These are phyloP conservation scores for Leptosphaerulina australis DNA, from an alignment of 2,329 filamentous ascomycete species.

Conservation along the genomic window DNA sequence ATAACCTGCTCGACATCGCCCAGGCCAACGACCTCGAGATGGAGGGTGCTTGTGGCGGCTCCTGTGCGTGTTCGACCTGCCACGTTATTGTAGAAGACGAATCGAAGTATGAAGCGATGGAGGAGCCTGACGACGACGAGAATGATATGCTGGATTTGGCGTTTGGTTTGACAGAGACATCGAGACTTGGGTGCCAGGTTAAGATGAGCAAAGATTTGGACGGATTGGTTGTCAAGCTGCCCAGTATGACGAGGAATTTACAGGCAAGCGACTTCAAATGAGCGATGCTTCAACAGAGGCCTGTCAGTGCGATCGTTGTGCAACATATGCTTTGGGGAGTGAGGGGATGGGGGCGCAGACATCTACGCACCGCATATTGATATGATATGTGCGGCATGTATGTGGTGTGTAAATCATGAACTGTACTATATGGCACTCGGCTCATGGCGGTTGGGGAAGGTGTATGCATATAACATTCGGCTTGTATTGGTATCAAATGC, in stretches of 20 bases:
- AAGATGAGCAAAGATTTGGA: conserved; percentile 89
- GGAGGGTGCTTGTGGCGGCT: conserved; percentile 96
- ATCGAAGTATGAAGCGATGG: conserved; percentile 75
- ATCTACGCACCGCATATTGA: not conserved
- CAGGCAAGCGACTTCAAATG: conserved; percentile 88
- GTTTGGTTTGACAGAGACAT: conserved; percentile 87
- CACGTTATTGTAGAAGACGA: conserved; percentile 83
- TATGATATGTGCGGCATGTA: not conserved
- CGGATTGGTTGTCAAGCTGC: conserved; percentile 82
- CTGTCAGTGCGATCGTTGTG: no score
- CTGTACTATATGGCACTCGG: conserved; percentile 9
- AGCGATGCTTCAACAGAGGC: no score
- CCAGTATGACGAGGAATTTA: conserved; percentile 92
- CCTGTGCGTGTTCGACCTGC: conserved; percentile 91
- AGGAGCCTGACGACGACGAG: conserved; percentile 57
- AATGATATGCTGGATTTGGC: conserved; percentile 72
- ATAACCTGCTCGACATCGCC: conserved; percentile 94
- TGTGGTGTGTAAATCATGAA: not conserved
- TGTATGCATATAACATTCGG: not conserved
- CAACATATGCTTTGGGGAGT: not conserved
- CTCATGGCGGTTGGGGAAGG: not conserved
- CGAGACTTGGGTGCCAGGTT: conserved; percentile 85
- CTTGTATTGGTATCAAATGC: conserved; percentile 9
- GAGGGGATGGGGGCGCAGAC: not conserved
- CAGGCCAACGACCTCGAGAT: conserved; percentile 96